Base-by-base conservation (phyloP, 2,329 filamentous ascomycete genomes). In the Rugonectria rugulosa region DNA sequence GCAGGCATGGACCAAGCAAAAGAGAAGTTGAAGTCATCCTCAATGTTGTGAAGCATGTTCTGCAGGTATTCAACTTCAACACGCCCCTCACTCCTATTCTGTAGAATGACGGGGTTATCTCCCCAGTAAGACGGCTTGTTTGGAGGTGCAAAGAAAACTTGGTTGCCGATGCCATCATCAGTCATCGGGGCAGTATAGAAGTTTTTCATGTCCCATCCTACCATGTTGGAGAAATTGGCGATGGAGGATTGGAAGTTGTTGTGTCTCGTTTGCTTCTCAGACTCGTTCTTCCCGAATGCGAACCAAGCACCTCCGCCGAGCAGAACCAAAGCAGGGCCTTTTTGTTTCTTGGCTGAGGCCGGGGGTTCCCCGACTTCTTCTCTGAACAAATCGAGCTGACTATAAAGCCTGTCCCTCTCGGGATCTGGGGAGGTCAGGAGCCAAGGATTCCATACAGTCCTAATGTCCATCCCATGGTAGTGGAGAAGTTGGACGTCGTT, bases 101-200 rank as follows among this genome's bases (percentile, higher is more conserved):
- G 50, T 50, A 20, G 48, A 53, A 15, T 55, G 57, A 11, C 61
- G 53, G 26, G 59, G 57, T 19, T 48, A 34, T 57, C 57, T 8
- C 60, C 57, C 21, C 58, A 57, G 29, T 68, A 69, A 4, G 51
- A 53, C 1, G 68, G 68, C 2, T 43, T 48, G 5, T 57, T 54
- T 1, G 67, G 54, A 0, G 72, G 72, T 0, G 63, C 59, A 5
- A 69, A 54, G 42, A 73, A 68, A 7, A 72, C 51, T n/a, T 68
- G 64, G 10, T 63, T 65, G n/a, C 68, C 68, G 12, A 62, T 27
- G 4, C 68, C 68, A 31, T 71, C 68, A 1, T 45, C 27, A 11
- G 62, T 57, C 59, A 70, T 64, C 6, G 59, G 56, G 32, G 56
- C 59, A 15, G 49, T 62, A 29, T 60, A 61, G 17, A 63, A 42